Percentiles rank a stretch among this genome's conserved stretches.
Evolutionary conservation across 371 early-diverging fungal genomes (phyloP).

Genomic region (Mortierella sp.): DNA sequence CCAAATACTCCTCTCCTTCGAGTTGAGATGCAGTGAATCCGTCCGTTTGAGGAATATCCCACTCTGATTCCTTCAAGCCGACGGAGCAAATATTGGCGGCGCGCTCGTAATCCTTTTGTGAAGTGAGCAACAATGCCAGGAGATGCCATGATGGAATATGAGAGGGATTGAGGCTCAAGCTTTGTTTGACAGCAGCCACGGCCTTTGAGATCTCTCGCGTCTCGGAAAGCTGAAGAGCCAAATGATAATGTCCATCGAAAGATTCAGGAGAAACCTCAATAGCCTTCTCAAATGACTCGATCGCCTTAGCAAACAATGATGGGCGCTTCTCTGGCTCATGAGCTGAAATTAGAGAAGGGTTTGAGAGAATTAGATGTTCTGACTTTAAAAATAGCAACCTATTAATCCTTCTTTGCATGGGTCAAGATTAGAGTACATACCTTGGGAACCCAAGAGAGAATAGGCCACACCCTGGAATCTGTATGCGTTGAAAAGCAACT

Average conservation of each 20-base stretch:
- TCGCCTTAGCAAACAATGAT: constrained; percentile 72
- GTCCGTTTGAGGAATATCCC: constrained; percentile 49
- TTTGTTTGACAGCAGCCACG: constrained; percentile 69
- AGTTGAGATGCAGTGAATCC: constrained; percentile 42
- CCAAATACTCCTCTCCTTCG: constrained; percentile 68
- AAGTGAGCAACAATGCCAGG: constrained; percentile 81
- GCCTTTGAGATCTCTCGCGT: constrained; percentile 83
- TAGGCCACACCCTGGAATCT: constrained; percentile 71
- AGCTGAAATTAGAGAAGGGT: constrained; percentile 48
- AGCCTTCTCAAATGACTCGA: constrained; percentile 70
- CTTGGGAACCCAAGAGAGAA: constrained; percentile 73
- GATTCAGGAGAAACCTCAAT: constrained; percentile 60
- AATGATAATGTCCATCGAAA: constrained; percentile 79
- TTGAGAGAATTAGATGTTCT: background rate
- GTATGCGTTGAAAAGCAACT: constrained; percentile 59
- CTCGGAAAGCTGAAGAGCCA: constrained; percentile 86
- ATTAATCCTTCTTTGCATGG: background rate
- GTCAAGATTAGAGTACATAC: constrained; percentile 39
- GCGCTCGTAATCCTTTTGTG: constrained; percentile 66
- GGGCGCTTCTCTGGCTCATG: constrained; percentile 76
- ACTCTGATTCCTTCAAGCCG: constrained; percentile 75
- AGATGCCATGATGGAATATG: constrained; percentile 90
- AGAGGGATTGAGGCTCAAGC: constrained; percentile 70
- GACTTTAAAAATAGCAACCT: background rate
- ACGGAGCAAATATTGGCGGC: constrained; percentile 82